Evolutionary conservation across 129 eudicot species (phyloP).

Genomic region (Chrysanthemum lavandulifolium): DNA sequence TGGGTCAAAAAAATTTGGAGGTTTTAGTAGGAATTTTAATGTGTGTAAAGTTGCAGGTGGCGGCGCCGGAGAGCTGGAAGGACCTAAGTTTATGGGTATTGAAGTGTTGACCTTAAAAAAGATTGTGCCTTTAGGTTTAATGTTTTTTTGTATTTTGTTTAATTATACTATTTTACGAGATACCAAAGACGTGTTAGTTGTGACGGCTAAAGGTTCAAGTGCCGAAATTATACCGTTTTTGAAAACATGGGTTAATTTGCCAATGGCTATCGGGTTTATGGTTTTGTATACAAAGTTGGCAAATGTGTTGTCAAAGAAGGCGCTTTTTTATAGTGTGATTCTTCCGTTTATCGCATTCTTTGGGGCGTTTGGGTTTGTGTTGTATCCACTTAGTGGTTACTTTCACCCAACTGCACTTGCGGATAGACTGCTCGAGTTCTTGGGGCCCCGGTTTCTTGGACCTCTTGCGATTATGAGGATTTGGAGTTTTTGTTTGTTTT

Average conservation of each 20-base stretch:
- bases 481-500: conserved; percentile 96
- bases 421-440: conserved; percentile 66
- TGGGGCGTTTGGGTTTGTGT: conserved; percentile 96
- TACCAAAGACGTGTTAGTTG: conserved; percentile 96
- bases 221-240: conserved; percentile 98
- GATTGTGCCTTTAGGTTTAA: conserved; percentile 90
- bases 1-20: conserved; percentile 50
- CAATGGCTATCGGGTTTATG: conserved; percentile 99
- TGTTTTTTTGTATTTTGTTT: conserved; percentile 93
- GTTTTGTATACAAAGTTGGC: conserved; percentile 80
- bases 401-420: conserved; percentile 93
- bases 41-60: conserved; percentile 59
- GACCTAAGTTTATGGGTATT: conserved; percentile 77
- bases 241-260: conserved; percentile 99
- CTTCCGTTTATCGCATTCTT: conserved; percentile 91
- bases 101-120: conserved; percentile 74
- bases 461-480: conserved; percentile 97
- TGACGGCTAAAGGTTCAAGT: conserved; percentile 98
- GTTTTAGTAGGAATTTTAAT: conserved; percentile 27
- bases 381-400: conserved; percentile 83
- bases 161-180: conserved; percentile 94
- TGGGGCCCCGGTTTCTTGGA: conserved; percentile 94
- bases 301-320: conserved; percentile 80
- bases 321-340: conserved; percentile 76
- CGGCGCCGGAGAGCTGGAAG: conserved; percentile 50